Base-by-base conservation (phyloP, 176 grass and related monocot genomes). In the Triticum urartu region DNA sequence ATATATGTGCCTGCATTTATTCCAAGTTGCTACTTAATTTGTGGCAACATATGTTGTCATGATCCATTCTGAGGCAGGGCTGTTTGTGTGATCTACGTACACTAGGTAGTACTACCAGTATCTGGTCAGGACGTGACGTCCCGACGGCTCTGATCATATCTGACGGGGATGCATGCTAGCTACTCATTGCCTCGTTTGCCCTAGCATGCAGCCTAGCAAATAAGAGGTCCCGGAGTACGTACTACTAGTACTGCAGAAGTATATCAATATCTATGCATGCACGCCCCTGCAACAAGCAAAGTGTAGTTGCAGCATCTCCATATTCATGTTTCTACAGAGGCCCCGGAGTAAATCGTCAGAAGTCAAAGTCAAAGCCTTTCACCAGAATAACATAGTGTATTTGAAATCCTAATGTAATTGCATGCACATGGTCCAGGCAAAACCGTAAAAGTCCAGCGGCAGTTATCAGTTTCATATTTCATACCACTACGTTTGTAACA, bases 41-140 rank as follows among this genome's bases (percentile, higher is more conserved):
- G 21, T 24, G 21, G 73, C 14, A 59, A 30, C 7, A 36, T 17
- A 45, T 65, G 15, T 66, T 77, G 24, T 25, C 61, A 54, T 18
- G 50, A 18, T 79, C 28, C 33, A 2, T 24, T 69, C 12, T 63
- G 35, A 34, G 52, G 15, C 17, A 32, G 5, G 12, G 10, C 48
- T 60, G 52, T 7, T 60, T 60, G 17, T 60, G 24, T n/a, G 26
- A 24, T 74, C 5, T 45, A 24, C 62, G 3, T 47, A 64, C 17
- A 26, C 5, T 14, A 42, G 21, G 10, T 38, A 47, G 52, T 58
- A 58, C 4, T 52, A 86, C 3, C 52, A 35, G 25, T 71, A 25
- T 80, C 36, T 45, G 35, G 32, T 72, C 34, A 87, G 56, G 68
- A 87, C 39, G 62, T 36, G 40, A 52, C 68, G 64, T 80, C 69